These are phyloP conservation scores for Microascus cirrosus DNA, from an alignment of 2,329 filamentous ascomycete species.

Conservation along the genomic window DNA sequence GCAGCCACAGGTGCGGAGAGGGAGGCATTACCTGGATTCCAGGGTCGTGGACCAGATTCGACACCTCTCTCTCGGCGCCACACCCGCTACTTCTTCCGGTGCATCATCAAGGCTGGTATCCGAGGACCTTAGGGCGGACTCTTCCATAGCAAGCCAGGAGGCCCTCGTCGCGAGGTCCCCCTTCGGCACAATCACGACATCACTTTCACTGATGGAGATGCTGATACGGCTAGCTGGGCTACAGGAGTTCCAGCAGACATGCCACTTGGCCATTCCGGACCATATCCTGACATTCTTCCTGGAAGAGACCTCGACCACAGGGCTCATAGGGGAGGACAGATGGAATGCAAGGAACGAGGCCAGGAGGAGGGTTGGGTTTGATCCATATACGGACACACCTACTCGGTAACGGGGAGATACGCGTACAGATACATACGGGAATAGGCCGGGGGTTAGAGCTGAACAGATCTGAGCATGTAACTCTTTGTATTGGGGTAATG, in stretches of 20 bases:
- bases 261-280: conserved; percentile 81
- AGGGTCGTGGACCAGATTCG: conserved; percentile 27
- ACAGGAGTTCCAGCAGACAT: conserved; percentile 84
- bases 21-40: conserved; percentile 18
- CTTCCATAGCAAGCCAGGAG: conserved; percentile 9
- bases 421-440: background rate
- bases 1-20: conserved; percentile 5
- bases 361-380: conserved; percentile 39
- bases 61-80: conserved; percentile 22
- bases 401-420: conserved; percentile 8
- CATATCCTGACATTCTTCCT: conserved; percentile 85
- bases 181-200: conserved; percentile 41
- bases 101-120: background rate
- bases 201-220: conserved; percentile 73
- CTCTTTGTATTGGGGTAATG: background rate
- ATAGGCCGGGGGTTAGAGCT: background rate
- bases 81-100: conserved; percentile 1
- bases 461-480: background rate
- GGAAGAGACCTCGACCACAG: conserved; percentile 43
- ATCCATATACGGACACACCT: conserved; percentile 39
- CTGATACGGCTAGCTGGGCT: conserved; percentile 75
- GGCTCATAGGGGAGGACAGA: conserved; percentile 32
- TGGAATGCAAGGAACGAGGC: conserved; percentile 33
- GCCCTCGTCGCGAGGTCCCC: conserved; percentile 30
- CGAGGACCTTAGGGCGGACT: conserved; percentile 6